These are phyloP conservation scores for Fusarium sp. DNA, from an alignment of 2,329 filamentous ascomycete species.

Conservation along the genomic window DNA sequence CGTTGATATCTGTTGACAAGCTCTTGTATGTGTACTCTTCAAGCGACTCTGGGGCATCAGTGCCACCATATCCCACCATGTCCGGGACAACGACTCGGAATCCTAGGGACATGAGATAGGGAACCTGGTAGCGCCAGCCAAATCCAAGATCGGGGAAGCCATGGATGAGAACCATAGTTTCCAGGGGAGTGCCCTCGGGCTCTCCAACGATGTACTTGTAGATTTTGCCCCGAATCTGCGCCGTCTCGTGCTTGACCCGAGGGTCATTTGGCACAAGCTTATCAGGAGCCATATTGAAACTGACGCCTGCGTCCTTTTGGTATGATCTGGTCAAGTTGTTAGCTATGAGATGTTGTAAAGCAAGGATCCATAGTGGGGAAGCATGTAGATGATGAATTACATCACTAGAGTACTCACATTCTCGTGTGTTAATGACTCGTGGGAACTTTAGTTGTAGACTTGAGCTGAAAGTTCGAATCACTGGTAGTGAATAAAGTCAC, in stretches of 20 bases:
- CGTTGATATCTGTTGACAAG: conserved; percentile 79
- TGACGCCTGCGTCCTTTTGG: neutral
- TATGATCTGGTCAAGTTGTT: conserved; percentile 11
- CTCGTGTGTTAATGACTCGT: neutral
- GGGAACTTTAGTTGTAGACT: neutral
- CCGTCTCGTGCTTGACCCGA: conserved; percentile 72
- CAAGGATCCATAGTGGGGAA: neutral
- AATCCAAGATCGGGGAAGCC: conserved; percentile 87
- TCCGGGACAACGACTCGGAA: conserved; percentile 86
- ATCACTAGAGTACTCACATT: conserved; percentile 16
- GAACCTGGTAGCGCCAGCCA: conserved; percentile 92
- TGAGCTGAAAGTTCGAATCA: neutral
- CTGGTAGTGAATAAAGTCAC: neutral
- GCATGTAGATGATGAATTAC: neutral
- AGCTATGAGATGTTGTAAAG: neutral
- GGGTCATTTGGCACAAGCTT: conserved; percentile 75
- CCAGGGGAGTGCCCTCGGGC: conserved; percentile 56
- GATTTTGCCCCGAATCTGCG: conserved; percentile 73
- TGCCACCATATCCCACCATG: conserved; percentile 86
- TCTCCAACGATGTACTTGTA: conserved; percentile 74
- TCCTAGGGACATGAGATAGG: conserved; percentile 75
- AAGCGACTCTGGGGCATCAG: conserved; percentile 72
- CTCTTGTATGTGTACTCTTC: conserved; percentile 77
- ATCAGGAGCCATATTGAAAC: conserved; percentile 61
- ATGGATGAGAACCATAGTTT: conserved; percentile 70